A percentile compares a stretch with the other conserved stretches of the same genome.
phyloP scores from a whole-genome alignment of 768 basidiomycete genomes.

The Amanita pallidorosea region DNA sequence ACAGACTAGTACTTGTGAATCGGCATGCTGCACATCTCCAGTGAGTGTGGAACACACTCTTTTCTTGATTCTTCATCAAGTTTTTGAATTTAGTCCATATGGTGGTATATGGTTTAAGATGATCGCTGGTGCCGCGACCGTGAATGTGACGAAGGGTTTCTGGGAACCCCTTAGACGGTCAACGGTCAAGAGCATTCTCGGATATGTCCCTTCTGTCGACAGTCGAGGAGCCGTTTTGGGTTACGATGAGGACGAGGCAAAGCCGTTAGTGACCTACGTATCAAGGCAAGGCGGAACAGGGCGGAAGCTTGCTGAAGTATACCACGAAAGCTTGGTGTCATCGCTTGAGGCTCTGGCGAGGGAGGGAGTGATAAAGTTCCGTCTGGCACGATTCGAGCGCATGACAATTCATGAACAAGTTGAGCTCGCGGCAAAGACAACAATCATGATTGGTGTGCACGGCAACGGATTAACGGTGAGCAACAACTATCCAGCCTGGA shows the following conservation, averaged over 20 bases:
- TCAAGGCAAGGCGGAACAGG: constrained; percentile 38
- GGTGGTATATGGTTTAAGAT: constrained; percentile 24
- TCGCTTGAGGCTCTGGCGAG: constrained; percentile 37
- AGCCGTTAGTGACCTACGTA: constrained; percentile 41
- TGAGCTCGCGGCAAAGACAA: constrained; percentile 45
- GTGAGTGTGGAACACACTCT: constrained; percentile 15
- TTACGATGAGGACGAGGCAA: constrained; percentile 8
- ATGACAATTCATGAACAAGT: constrained; percentile 56
- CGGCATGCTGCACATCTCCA: constrained; percentile 48
- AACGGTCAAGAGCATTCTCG: constrained; percentile 20
- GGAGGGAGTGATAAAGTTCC: constrained; percentile 41
- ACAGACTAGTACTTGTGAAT: constrained; percentile 50
- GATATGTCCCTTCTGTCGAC: constrained; percentile 16
- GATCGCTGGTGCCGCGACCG: constrained; percentile 22
- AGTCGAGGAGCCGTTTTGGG: constrained; percentile 8
- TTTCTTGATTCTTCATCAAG: neutral
- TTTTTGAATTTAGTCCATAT: constrained; percentile 13
- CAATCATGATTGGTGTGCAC: constrained; percentile 56
- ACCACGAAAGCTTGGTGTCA: constrained; percentile 38
- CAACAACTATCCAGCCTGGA: neutral
- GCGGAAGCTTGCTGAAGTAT: constrained; percentile 28
- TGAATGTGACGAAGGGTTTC: constrained; percentile 18
- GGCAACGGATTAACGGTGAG: constrained; percentile 57
- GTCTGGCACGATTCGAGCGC: constrained; percentile 26
- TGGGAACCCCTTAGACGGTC: constrained; percentile 25